Percentiles rank a stretch among this genome's conserved stretches.
phyloP scores from a whole-genome alignment of 1,139 yeast species.

The Kluyveromyces sp. region DNA sequence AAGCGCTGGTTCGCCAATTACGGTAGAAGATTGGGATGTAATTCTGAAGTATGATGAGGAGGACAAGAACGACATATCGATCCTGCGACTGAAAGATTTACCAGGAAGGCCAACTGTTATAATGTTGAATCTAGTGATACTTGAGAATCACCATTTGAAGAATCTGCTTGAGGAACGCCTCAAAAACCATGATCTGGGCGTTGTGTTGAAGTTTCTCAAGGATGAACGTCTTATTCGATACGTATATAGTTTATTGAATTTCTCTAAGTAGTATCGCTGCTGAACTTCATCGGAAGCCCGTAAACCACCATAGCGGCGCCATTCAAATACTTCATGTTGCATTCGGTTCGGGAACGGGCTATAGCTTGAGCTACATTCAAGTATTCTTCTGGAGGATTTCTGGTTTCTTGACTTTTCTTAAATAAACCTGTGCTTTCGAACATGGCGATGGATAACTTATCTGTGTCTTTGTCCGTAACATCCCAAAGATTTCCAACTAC shows the following conservation, averaged over 20 bases:
- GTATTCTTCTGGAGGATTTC: background rate
- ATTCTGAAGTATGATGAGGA: slow-evolving; percentile 6
- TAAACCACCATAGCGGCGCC: slow-evolving; percentile 80
- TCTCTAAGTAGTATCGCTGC: slow-evolving; percentile 6
- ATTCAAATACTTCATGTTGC: slow-evolving; percentile 60
- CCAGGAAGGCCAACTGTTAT: slow-evolving; percentile 2
- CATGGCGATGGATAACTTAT: slow-evolving; percentile 56
- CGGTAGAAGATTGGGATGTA: slow-evolving; percentile 9
- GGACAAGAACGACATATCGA: slow-evolving; percentile 6
- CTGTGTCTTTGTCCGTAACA: slow-evolving; percentile 94
- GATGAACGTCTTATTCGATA: slow-evolving; percentile 11
- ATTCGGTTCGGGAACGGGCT: slow-evolving; percentile 48
- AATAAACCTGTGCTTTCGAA: slow-evolving; percentile 57
- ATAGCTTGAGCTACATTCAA: slow-evolving; percentile 39
- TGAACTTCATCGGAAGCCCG: slow-evolving; percentile 52
- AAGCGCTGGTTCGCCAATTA: background rate
- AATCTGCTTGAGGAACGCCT: slow-evolving; percentile 4
- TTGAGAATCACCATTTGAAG: slow-evolving; percentile 7
- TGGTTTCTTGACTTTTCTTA: slow-evolving; percentile 20
- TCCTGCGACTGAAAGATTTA: slow-evolving; percentile 2
- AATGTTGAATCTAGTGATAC: slow-evolving; percentile 9
- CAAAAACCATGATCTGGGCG: slow-evolving; percentile 11
- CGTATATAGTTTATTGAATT: slow-evolving; percentile 13
- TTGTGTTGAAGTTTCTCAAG: slow-evolving; percentile 11
- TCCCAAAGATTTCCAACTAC: slow-evolving; percentile 89